Evolutionary conservation across 352 stramenopile genomes (phyloP).

Genomic region (Elongisporangium anandrum): DNA sequence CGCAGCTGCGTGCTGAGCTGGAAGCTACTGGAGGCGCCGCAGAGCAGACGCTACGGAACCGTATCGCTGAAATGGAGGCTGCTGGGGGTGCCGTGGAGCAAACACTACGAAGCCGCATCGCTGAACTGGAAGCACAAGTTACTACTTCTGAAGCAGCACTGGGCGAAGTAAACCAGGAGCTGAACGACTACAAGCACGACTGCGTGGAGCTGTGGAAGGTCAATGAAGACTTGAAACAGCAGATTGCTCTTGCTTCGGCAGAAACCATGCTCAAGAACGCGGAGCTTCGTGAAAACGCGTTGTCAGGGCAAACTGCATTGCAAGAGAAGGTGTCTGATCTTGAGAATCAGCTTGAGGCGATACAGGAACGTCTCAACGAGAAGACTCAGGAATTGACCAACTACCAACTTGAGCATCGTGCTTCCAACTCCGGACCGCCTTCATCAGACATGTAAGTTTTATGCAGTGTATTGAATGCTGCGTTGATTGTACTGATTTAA

Average conservation of each 20-base stretch:
- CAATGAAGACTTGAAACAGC: constrained; percentile 79
- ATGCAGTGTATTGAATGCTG: not conserved
- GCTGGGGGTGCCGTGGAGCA: not conserved
- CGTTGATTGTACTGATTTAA: not conserved
- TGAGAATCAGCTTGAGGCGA: constrained; percentile 49
- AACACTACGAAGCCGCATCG: not conserved
- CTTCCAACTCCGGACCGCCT: not conserved
- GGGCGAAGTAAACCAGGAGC: constrained; percentile 34
- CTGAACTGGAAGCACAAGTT: constrained; percentile 9
- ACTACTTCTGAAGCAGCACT: constrained; percentile 18
- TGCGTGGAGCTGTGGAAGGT: constrained; percentile 73
- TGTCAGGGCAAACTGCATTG: constrained; percentile 43
- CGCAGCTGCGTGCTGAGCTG: constrained; percentile 16
- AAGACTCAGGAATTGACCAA: constrained; percentile 50
- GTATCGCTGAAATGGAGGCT: not conserved
- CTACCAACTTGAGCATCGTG: constrained; percentile 24
- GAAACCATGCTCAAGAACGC: constrained; percentile 57
- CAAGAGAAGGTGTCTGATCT: constrained; percentile 53
- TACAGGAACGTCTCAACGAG: constrained; percentile 57
- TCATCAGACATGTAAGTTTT: constrained; percentile 32
- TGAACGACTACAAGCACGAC: constrained; percentile 79
- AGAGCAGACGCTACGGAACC: not conserved
- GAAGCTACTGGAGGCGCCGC: constrained; percentile 10
- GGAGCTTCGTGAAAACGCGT: constrained; percentile 48
- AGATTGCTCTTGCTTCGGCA: constrained; percentile 49